Percentiles rank a stretch among this genome's conserved stretches.
Evolutionary conservation across 2,329 filamentous ascomycete genomes (phyloP).

Genomic region (Tolypocladium cylindrosporum): DNA sequence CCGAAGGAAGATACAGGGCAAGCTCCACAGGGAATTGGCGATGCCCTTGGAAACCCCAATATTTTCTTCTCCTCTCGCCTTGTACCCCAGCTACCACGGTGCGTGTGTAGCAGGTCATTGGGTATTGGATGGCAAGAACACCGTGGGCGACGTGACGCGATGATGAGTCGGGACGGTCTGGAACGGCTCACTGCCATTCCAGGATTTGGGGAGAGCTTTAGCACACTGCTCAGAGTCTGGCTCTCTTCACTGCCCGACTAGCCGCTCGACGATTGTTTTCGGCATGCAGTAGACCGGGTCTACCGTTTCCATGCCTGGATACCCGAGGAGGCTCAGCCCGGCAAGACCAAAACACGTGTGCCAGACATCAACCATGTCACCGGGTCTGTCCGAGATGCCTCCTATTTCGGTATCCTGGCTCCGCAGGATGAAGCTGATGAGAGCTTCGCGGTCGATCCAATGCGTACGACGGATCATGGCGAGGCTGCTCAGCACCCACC

Average conservation of each 20-base stretch:
- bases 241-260: slow-evolving; percentile 30
- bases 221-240: neutral
- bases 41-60: slow-evolving; percentile 18
- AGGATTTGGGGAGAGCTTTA: neutral
- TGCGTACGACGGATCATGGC: slow-evolving; percentile 80
- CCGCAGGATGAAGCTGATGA: slow-evolving; percentile 71
- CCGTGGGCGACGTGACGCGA: neutral
- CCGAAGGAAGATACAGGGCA: slow-evolving; percentile 17
- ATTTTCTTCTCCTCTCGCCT: slow-evolving; percentile 51
- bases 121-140: slow-evolving; percentile 55
- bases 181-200: neutral
- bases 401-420: slow-evolving; percentile 82
- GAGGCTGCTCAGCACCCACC: slow-evolving; percentile 93
- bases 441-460: slow-evolving; percentile 82
- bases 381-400: slow-evolving; percentile 82
- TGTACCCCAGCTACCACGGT: slow-evolving; percentile 56
- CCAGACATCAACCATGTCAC: slow-evolving; percentile 94
- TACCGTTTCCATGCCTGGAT: slow-evolving; percentile 66
- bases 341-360: slow-evolving; percentile 87
- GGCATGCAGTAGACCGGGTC: slow-evolving; percentile 86
- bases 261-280: slow-evolving; percentile 50
- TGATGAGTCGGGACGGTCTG: neutral
- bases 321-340: slow-evolving; percentile 74
- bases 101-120: slow-evolving; percentile 52
- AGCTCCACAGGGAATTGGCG: slow-evolving; percentile 12